Evolutionary conservation across 257 asterid species (phyloP), one percentile per base, ranked within the genome.

Genomic region (Ajuga chamaepitys): DNA sequence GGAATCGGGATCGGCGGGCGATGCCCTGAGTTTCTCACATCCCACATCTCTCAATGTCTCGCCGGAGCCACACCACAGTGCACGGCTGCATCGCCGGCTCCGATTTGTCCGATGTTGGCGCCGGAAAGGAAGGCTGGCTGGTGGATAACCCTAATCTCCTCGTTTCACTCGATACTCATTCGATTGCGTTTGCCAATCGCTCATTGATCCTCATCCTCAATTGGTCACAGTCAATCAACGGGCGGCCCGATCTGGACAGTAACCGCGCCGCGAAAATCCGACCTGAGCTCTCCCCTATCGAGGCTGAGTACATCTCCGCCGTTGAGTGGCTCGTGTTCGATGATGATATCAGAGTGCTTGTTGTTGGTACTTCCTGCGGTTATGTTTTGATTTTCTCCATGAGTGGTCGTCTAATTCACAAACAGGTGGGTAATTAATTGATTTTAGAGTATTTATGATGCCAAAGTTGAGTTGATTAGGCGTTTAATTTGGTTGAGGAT

Each of bases 111-210:
- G 88, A 82, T 37, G 51, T 93, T 52, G 96, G 97, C 48, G 91
- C 95, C 61, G 97, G 96, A 3, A 87, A 78, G 79, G 95, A 93
- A 84, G 95, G 95, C 3, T 89, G 97, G 98, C 84, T 92, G 2
- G 87, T 87, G 32, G 78, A 84, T 34, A 83, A 64, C 75, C 92
- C 90, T 53, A 81, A 77, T 68, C 83, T 92, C 67, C 79, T 84
- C 14, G 83, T 85, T 42, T 81, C 97, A 38, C 89, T 92, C 21
- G 97, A 87, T 55, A 85, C 95, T 26, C 82, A 76, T 61, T 86
- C 92, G 5, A 70, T 88, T 56, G 95, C 99, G 18, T 80, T 89
- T 42, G 95, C 97, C 73, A 82, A 77, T 46, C 87, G 95, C 60
- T 84, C 82, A 18, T 21, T 83, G 56, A 78, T 88, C 68, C 85